These are phyloP conservation scores for Venturia carpophila DNA, from an alignment of 2,329 filamentous ascomycete species.

Conservation along the genomic window DNA sequence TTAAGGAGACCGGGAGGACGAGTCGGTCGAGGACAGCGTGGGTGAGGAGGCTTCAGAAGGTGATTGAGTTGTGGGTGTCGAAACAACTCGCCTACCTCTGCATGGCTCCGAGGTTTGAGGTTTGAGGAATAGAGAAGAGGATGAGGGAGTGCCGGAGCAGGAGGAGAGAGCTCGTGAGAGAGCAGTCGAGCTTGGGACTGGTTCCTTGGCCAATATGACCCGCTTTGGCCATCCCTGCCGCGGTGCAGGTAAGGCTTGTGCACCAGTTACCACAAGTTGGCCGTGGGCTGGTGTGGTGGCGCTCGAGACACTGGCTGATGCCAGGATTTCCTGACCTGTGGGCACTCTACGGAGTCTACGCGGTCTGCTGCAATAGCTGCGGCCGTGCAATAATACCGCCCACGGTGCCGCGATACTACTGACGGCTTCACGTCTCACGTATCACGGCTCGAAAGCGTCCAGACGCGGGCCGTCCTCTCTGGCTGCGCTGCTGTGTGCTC, in stretches of 20 bases:
- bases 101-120: constrained; percentile 13
- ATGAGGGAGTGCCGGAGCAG: background rate
- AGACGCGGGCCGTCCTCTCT: background rate
- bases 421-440: background rate
- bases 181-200: constrained; percentile 6
- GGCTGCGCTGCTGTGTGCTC: constrained; percentile 1
- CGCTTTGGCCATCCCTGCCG: background rate
- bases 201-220: constrained; percentile 12
- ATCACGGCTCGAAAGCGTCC: background rate
- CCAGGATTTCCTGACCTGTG: constrained; percentile 9
- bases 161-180: background rate
- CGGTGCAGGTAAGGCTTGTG: background rate
- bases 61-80: constrained; percentile 10
- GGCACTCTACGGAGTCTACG: background rate
- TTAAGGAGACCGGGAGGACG: constrained; percentile 10
- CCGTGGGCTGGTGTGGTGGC: background rate
- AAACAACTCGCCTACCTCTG: constrained; percentile 3
- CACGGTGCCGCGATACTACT: background rate
- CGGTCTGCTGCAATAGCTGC: background rate
- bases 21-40: background rate
- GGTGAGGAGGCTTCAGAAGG: background rate
- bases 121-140: constrained; percentile 1
- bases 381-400: background rate
- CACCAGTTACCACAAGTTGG: background rate
- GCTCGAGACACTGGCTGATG: background rate